Evolutionary conservation across 345 rosid genomes (phyloP).

Genomic region (Punica granatum): DNA sequence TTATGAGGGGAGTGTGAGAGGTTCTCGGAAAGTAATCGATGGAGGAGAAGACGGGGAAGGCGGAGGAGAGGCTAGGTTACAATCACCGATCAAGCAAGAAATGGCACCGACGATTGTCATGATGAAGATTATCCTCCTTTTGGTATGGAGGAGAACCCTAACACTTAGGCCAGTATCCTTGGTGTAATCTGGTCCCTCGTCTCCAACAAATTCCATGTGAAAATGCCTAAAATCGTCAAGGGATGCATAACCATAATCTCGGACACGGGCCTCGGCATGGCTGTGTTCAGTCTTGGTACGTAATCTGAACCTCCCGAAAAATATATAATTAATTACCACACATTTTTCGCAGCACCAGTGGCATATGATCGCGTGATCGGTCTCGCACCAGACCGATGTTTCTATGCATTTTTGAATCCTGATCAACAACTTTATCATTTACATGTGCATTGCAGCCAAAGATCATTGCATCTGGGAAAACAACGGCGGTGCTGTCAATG

Average conservation of each 20-base stretch:
- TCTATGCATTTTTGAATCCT: too few relatives aligned
- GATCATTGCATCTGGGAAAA: constrained; percentile 12
- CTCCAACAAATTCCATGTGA: constrained; percentile 8
- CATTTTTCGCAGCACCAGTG: background rate
- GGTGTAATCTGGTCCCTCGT: constrained; percentile 20
- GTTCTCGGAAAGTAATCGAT: background rate
- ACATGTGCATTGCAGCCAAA: constrained; percentile 18
- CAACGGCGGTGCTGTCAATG: constrained; percentile 5
- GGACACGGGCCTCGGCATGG: constrained; percentile 19
- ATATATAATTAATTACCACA: too few relatives aligned
- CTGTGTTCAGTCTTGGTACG: constrained; percentile 21
- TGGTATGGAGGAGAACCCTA: constrained; percentile 22
- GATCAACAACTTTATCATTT: too few relatives aligned
- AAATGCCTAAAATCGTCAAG: constrained; percentile 11
- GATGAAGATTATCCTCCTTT: constrained; percentile 4
- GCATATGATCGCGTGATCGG: too few relatives aligned
- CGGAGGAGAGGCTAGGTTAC: background rate
- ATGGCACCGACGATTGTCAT: constrained; percentile 4
- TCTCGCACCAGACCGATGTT: too few relatives aligned
- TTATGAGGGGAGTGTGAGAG: background rate
- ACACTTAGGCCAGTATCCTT: constrained; percentile 9
- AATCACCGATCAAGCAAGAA: background rate
- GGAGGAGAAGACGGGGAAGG: background rate
- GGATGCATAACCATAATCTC: constrained; percentile 14
- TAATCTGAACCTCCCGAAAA: too few relatives aligned